phyloP scores from a whole-genome alignment of 1,139 yeast genomes.

The Blastobotrys arbuscula region DNA sequence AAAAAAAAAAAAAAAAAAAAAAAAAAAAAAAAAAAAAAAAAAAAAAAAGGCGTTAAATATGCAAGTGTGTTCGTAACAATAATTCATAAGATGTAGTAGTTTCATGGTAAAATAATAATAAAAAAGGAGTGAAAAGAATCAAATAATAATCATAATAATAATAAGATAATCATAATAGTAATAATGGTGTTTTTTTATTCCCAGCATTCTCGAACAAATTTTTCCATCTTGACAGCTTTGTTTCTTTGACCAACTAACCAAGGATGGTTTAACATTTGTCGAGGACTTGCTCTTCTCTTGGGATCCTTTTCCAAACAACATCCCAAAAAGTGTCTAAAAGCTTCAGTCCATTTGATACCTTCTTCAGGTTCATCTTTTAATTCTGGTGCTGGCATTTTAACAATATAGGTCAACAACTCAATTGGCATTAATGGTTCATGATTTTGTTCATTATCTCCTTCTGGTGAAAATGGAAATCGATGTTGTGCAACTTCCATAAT shows the following conservation, averaged over 20 bases:
- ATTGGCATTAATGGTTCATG: constrained; percentile 61
- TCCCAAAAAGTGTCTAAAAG: constrained; percentile 76
- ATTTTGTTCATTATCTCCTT: constrained; percentile 37
- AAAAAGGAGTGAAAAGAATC: background rate
- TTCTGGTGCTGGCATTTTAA: constrained; percentile 71
- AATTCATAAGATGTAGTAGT: background rate
- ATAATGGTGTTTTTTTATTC: no score
- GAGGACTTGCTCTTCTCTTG: constrained; percentile 77
- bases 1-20: constrained; percentile 5
- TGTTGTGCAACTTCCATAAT: constrained; percentile 89
- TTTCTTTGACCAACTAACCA: constrained; percentile 77
- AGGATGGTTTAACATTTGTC: constrained; percentile 88
- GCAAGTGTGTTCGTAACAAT: background rate
- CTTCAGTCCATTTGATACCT: constrained; percentile 73
- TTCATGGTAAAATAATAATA: background rate
- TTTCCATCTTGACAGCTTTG: constrained; percentile 76
- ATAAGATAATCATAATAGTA: no score
- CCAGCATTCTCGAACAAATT: constrained; percentile 81
- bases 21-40: background rate
- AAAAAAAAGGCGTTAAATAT: background rate
- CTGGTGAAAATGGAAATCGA: constrained; percentile 61
- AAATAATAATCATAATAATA: no score
- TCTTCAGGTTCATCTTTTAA: constrained; percentile 71
- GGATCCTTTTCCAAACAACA: constrained; percentile 80
- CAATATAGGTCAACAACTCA: constrained; percentile 73